Evolutionary conservation across 139 green algal genomes (phyloP), one percentile per base, ranked within the genome.

Genomic region (Pseudopediastrum boryanum): DNA sequence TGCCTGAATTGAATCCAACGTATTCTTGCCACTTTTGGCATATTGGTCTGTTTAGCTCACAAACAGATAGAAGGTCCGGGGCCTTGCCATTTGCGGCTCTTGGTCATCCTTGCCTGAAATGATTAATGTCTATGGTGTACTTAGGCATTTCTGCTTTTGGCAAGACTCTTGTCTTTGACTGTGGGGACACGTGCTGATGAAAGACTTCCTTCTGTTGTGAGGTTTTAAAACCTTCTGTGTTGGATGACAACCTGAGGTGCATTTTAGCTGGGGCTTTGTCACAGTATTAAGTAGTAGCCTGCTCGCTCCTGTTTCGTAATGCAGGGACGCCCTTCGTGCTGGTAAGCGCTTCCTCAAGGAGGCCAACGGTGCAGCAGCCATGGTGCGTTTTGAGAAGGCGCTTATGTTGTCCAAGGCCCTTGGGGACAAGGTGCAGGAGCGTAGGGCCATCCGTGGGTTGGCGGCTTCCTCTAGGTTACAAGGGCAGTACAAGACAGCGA

Each of bases 361-460:
- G 36, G 78, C 86, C 63, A 92, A 93, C 54, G 94, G 91, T 12
- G 68, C 87, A 2, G 89, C 81, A 1, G 94, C 94, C 2, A 88
- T 98, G 90, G 92, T 97, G 41, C 85, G 93, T 19, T 98, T 98
- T 81, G 94, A 98, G 79, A 97, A 97, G 86, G 95, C 95, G 64
- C 91, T 96, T 21, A 96, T 98, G 92, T 86, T 98, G 66, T 92
- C 90, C 25, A 93, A 89, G 82, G 86, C 78, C 1, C 69, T 91
- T 2, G 84, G 81, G 1, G 89, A 97, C 75, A 90, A 81, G 78
- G 87, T 97, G 52, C 69, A 92, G 58, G 84, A 94, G 76, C 77
- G 91, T 33, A 13, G 21, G 29, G 10, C 94, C 23, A 84, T 91
- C n/a, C 85, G 95, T 35, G 95, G 95, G 6, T 85, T 98, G 43